A percentile compares a stretch with the other conserved stretches of the same genome.
Conservation (phyloP, 1,284 basidiomycete species). For the Cutaneotrichosporon sp. region DNA sequence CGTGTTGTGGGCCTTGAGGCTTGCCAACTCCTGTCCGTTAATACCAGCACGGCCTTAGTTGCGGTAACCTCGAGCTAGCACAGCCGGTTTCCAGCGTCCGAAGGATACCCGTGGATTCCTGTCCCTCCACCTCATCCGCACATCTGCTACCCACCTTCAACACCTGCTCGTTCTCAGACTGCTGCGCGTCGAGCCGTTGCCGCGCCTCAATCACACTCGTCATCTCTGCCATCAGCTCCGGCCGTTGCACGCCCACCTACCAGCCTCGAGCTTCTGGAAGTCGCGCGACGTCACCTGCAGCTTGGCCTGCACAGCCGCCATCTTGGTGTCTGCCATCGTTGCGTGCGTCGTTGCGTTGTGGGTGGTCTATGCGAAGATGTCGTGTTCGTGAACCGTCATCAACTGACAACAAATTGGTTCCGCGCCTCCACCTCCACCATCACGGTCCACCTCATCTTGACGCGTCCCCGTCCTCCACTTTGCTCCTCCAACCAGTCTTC, state of each 20-base stretch:
- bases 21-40: conserved; percentile 72
- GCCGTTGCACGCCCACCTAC: conserved; percentile 34
- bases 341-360: background rate
- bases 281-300: conserved; percentile 68
- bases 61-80: no score
- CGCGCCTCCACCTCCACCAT: conserved; percentile 7
- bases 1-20: conserved; percentile 70
- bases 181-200: conserved; percentile 80
- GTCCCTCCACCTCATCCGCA: no score
- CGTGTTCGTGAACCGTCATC: background rate
- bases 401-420: conserved; percentile 10
- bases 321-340: conserved; percentile 38
- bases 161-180: conserved; percentile 88
- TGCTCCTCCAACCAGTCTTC: conserved; percentile 15
- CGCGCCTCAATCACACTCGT: conserved; percentile 70
- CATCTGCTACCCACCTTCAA: conserved; percentile 64
- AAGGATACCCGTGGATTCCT: no score
- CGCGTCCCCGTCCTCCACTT: conserved; percentile 4
- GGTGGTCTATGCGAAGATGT: conserved; percentile 8
- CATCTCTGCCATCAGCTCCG: conserved; percentile 58
- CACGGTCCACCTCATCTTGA: conserved; percentile 9
- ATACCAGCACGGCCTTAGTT: background rate
- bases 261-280: conserved; percentile 73
- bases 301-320: conserved; percentile 42
- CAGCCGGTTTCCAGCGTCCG: background rate